Base-by-base conservation (phyloP, 495 filamentous ascomycete genomes). In the Eremomyces bilateralis region DNA sequence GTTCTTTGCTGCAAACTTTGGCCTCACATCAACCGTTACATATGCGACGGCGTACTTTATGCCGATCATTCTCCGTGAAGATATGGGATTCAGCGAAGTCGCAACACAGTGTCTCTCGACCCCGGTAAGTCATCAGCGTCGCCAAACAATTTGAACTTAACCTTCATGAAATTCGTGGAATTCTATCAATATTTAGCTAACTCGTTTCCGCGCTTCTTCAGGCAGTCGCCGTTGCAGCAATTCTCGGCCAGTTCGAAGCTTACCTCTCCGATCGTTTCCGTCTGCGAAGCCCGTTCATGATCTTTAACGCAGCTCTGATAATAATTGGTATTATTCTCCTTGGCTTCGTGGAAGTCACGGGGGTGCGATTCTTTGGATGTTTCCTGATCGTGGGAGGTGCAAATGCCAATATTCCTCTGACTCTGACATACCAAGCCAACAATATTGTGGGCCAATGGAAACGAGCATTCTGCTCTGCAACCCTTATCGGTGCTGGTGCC, bases 41-140 rank as follows among this genome's bases (percentile, higher is more conserved):
- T 74, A 76, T 45, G 63, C 70, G 10, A 67, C 75, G 25, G 67
- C 69, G 24, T 76, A 72, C 54, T 76, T 76, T 55, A 51, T 77
- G 12, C 72, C 73, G 18, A 62, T 73, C 43, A 76, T 76, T 47
- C 63, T 76, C 11, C 39, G 46, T 3, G 43, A 48, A 1, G 63
- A 62, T 34, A 65, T 79, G 62, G 62, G 62, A 20, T 79, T 71
- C 56, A 49, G 41, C 42, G 51, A 66, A 24, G 70, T 52, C 10
- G 49, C 48, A 13, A 42, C 71, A 0, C 70, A 76, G 52, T 76
- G 71, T 46, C 59, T 79, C 1, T 21, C 70, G 70, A 0, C 73
- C 73, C 1, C 71, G 71, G 2, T 76, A 70, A 8, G 24, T 27
- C n/a, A n/a, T n/a, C n/a, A n/a, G n/a, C n/a, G n/a, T n/a, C n/a